Conservation (phyloP, 257 asterid genomes). For the Primulina tabacum region DNA sequence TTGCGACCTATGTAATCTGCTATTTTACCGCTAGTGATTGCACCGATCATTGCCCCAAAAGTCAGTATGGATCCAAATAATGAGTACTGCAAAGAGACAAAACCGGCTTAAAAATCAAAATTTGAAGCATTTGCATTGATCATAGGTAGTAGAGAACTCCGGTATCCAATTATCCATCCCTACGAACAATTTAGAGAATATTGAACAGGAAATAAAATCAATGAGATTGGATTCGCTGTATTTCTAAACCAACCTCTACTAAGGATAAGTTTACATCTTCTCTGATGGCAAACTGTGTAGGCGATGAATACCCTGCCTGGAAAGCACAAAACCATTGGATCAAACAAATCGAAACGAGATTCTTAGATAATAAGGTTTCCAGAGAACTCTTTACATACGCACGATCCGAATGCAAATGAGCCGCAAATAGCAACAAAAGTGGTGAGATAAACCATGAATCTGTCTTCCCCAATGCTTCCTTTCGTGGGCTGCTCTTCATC, state of each 20-base stretch:
- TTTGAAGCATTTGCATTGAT: too few relatives aligned
- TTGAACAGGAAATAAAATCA: background rate
- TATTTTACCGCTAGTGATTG: constrained; percentile 47
- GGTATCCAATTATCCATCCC: background rate
- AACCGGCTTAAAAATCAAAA: background rate
- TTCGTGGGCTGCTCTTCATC: constrained; percentile 21
- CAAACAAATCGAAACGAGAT: background rate
- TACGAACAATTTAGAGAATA: background rate
- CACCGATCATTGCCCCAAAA: constrained; percentile 65
- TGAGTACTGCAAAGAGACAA: constrained; percentile 41
- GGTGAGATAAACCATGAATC: constrained; percentile 73
- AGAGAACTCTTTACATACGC: constrained; percentile 40
- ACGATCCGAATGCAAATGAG: constrained; percentile 80
- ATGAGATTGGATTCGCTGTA: too few relatives aligned
- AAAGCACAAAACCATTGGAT: constrained; percentile 6
- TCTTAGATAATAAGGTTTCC: background rate
- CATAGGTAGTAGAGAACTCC: too few relatives aligned
- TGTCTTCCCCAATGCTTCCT: constrained; percentile 42
- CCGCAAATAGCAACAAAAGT: constrained; percentile 90
- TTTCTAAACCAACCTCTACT: constrained; percentile 61
- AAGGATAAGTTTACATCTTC: constrained; percentile 69
- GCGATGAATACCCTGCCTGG: constrained; percentile 97
- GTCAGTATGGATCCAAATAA: constrained; percentile 54
- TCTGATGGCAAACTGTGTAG: constrained; percentile 76
- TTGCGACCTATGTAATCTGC: constrained; percentile 50